Percentiles rank a stretch among this genome's conserved stretches.
Conservation (phyloP, 768 basidiomycete genomes). For the Tricholoma saponaceum region DNA sequence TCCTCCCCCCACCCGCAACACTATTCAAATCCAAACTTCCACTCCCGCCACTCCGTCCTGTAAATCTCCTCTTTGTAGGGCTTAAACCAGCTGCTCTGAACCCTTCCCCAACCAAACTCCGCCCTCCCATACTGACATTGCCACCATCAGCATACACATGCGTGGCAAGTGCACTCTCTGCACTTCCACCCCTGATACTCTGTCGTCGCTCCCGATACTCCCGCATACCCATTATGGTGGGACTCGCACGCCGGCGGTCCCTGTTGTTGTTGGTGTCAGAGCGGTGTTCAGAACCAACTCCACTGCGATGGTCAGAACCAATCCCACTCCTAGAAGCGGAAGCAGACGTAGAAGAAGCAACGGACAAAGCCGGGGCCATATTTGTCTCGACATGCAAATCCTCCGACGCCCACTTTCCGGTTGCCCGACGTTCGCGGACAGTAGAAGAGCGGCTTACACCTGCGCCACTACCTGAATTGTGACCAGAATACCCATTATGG, state of each 20-base stretch:
- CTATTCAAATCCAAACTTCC: slow-evolving; percentile 9
- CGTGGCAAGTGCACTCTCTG: slow-evolving; percentile 53
- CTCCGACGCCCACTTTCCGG: slow-evolving; percentile 48
- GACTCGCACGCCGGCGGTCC: not conserved
- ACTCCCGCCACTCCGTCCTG: slow-evolving; percentile 8
- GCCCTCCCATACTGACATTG: slow-evolving; percentile 22
- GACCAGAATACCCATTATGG: not conserved
- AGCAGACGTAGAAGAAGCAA: not conserved
- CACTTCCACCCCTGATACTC: slow-evolving; percentile 59
- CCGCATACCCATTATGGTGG: slow-evolving; percentile 14
- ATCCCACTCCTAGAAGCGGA: not conserved
- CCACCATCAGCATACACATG: not conserved
- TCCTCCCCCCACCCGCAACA: slow-evolving; percentile 12
- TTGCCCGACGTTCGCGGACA: slow-evolving; percentile 21
- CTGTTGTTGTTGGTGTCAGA: not conserved
- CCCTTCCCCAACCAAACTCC: slow-evolving; percentile 64
- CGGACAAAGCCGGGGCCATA: not conserved
- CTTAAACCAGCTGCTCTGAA: slow-evolving; percentile 68
- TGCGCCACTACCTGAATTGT: not conserved
- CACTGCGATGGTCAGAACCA: not conserved
- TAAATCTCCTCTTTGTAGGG: slow-evolving; percentile 24
- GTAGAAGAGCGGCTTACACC: not conserved
- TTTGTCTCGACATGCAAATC: slow-evolving; percentile 22
- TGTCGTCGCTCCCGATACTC: slow-evolving; percentile 46
- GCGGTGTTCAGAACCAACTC: not conserved